Evolutionary conservation across 2,329 filamentous ascomycete species (phyloP).

Genomic region (Pseudogymnoascus sp.): DNA sequence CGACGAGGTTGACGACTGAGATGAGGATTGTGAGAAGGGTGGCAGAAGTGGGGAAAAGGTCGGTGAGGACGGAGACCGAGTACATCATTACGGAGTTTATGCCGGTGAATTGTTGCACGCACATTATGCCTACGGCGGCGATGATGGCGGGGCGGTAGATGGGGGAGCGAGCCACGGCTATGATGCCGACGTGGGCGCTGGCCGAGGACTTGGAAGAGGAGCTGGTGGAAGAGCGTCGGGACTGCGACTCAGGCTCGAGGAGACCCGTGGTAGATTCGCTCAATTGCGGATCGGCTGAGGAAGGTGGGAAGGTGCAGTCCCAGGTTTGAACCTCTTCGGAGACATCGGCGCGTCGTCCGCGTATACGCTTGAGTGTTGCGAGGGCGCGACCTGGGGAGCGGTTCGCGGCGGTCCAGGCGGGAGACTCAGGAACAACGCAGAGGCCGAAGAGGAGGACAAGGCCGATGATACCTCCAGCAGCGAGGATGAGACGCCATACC

Average conservation of each 20-base stretch:
- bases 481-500: conserved; percentile 79
- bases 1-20: conserved; percentile 76
- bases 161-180: conserved; percentile 58
- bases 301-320: conserved; percentile 34
- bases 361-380: conserved; percentile 63
- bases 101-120: conserved; percentile 83
- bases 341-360: conserved; percentile 61
- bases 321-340: conserved; percentile 62
- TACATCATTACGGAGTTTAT: conserved; percentile 99
- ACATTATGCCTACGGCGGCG: conserved; percentile 84
- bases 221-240: conserved; percentile 21
- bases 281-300: conserved; percentile 19
- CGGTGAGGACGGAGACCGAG: conserved; percentile 78
- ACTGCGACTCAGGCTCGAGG: conserved; percentile 17
- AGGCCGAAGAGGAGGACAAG: conserved; percentile 60
- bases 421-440: conserved; percentile 76
- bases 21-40: conserved; percentile 80
- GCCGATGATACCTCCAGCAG: conserved; percentile 61
- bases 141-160: conserved; percentile 66
- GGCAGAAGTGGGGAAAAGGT: conserved; percentile 72
- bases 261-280: conserved; percentile 19
- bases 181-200: conserved; percentile 45
- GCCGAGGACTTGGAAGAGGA: conserved; percentile 14
- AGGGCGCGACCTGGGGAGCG: conserved; percentile 54
- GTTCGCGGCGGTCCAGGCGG: conserved; percentile 71